Evolutionary conservation across 2,329 filamentous ascomycete species (phyloP).

Genomic region (Proliferodiscus dingleyae): DNA sequence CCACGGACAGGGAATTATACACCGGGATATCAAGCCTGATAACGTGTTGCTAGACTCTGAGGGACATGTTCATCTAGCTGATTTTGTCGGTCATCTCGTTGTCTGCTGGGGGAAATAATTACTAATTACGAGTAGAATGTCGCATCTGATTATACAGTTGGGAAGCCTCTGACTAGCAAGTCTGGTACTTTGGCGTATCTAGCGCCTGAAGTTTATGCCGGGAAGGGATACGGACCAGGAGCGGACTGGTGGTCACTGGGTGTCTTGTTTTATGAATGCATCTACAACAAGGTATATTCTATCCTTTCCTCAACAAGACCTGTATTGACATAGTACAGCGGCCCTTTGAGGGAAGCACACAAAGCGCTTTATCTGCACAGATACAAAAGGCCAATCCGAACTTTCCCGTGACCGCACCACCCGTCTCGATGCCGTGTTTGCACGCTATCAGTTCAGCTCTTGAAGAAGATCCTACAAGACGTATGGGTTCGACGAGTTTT

Average conservation of each 20-base stretch:
- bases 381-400: slow-evolving; percentile 79
- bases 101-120: slow-evolving; percentile 8
- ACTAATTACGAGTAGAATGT: slow-evolving; percentile 67
- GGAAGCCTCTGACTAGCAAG: slow-evolving; percentile 84
- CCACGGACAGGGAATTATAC: slow-evolving; percentile 80
- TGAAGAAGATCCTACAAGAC: slow-evolving; percentile 71
- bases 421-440: slow-evolving; percentile 81
- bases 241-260: slow-evolving; percentile 99
- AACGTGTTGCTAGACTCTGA: slow-evolving; percentile 85
- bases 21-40: slow-evolving; percentile 87
- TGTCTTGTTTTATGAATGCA: slow-evolving; percentile 98
- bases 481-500: slow-evolving; percentile 79
- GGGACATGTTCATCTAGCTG: slow-evolving; percentile 93
- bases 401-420: slow-evolving; percentile 87
- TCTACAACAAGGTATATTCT: slow-evolving; percentile 83
- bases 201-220: slow-evolving; percentile 89
- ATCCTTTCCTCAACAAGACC: neutral
- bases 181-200: slow-evolving; percentile 95
- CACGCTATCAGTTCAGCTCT: slow-evolving; percentile 83
- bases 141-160: slow-evolving; percentile 82
- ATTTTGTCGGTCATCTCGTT: slow-evolving; percentile 68
- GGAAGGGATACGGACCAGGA: slow-evolving; percentile 80
- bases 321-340: slow-evolving; percentile 47
- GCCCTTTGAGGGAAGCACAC: slow-evolving; percentile 86
- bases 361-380: slow-evolving; percentile 71